Conservation (phyloP, 805 yeast species). For the Komagataella phaffii region DNA sequence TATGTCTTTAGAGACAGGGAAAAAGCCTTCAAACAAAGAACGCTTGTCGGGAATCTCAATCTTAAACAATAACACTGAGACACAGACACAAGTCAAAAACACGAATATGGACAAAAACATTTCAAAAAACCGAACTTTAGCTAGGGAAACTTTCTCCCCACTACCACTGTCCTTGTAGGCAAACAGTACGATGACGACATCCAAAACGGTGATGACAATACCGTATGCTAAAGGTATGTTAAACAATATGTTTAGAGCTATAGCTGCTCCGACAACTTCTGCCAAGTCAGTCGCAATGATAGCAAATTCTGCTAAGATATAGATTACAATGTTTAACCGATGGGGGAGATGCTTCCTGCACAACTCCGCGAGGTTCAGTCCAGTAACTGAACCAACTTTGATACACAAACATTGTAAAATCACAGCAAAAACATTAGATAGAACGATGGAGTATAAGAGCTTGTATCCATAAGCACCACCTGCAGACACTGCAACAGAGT, state of each 20-base stretch:
- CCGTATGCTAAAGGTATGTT: slow-evolving; percentile 64
- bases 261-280: slow-evolving; percentile 90
- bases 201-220: slow-evolving; percentile 66
- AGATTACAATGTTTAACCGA: slow-evolving; percentile 50
- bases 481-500: slow-evolving; percentile 78
- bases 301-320: slow-evolving; percentile 69
- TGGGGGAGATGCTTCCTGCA: slow-evolving; percentile 60
- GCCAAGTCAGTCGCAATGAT: slow-evolving; percentile 90
- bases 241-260: slow-evolving; percentile 66
- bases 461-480: slow-evolving; percentile 73
- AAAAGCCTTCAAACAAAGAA: slow-evolving; percentile 48
- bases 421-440: slow-evolving; percentile 79
- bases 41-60: slow-evolving; percentile 38
- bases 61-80: slow-evolving; percentile 52
- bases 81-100: slow-evolving; percentile 61
- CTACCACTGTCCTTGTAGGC: slow-evolving; percentile 65
- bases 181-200: slow-evolving; percentile 64
- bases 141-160: slow-evolving; percentile 27
- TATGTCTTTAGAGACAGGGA: slow-evolving; percentile 47
- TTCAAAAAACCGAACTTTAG: slow-evolving; percentile 67
- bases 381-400: slow-evolving; percentile 81
- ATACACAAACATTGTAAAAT: slow-evolving; percentile 73
- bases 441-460: slow-evolving; percentile 54
- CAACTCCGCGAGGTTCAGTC: slow-evolving; percentile 76
- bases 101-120: slow-evolving; percentile 61